A percentile compares a stretch with the other conserved stretches of the same genome.
phyloP scores from a whole-genome alignment of 805 yeast genomes.

The Komagataella pastoris region DNA sequence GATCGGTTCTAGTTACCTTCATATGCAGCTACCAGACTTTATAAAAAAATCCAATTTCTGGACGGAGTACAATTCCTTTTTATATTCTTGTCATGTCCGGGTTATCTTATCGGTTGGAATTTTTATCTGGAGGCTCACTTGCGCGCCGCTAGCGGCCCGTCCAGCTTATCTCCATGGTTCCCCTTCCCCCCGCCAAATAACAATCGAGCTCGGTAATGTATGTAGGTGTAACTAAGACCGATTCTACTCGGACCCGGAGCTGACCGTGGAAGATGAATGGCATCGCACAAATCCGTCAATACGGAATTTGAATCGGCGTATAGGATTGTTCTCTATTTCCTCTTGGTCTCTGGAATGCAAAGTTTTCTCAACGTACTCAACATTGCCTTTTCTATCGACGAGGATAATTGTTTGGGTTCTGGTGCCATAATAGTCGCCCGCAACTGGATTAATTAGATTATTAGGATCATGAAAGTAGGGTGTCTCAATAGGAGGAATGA shows the following conservation, averaged over 20 bases:
- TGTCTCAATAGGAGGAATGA: not conserved
- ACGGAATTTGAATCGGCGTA: not conserved
- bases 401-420: conserved; percentile 74
- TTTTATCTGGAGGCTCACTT: not conserved
- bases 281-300: not conserved
- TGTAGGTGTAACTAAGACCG: not conserved
- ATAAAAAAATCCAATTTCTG: not conserved
- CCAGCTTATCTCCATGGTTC: not conserved
- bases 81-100: not conserved
- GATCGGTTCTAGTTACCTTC: conserved; percentile 3
- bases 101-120: not conserved
- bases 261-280: not conserved
- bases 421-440: conserved; percentile 67
- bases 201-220: too few species aligned
- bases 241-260: not conserved
- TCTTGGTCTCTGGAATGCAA: conserved; percentile 34
- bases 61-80: not conserved
- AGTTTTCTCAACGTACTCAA: conserved; percentile 51
- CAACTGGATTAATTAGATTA: conserved; percentile 10
- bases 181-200: not conserved
- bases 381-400: conserved; percentile 32
- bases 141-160: not conserved
- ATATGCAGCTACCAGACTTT: not conserved
- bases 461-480: not conserved
- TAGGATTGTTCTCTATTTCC: not conserved